A percentile compares a stretch with the other conserved stretches of the same genome.
Evolutionary conservation across 495 filamentous ascomycete species (phyloP).

Genomic region (Pseudevernia furfuracea): DNA sequence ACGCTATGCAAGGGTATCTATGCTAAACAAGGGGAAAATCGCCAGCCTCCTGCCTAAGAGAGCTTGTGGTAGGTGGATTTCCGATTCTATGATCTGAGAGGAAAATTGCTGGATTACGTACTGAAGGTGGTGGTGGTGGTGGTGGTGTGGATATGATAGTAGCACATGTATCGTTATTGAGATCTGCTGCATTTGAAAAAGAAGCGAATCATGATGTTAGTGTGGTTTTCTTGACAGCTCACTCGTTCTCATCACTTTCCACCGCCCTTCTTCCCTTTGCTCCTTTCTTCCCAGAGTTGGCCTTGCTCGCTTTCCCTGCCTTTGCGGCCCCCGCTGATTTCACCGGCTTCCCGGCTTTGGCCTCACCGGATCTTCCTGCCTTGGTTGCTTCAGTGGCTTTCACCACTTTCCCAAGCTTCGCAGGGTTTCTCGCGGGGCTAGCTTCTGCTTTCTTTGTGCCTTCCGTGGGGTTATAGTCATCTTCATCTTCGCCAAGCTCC

Average conservation of each 20-base stretch:
- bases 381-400: neutral
- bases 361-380: neutral
- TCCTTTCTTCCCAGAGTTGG: neutral
- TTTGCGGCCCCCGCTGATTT: neutral
- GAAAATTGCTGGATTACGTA: neutral
- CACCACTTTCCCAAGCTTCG: neutral
- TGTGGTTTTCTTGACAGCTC: neutral
- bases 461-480: neutral
- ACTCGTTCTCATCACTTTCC: neutral
- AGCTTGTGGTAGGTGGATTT: neutral
- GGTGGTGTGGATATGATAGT: neutral
- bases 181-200: neutral
- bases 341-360: neutral
- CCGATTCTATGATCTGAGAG: neutral
- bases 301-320: neutral
- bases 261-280: neutral
- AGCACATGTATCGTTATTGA: neutral
- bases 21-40: neutral
- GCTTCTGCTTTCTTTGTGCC: neutral
- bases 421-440: neutral
- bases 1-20: constrained; percentile 2
- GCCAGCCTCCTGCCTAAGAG: neutral
- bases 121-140: neutral
- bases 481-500: constrained; percentile 5
- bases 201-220: neutral